Base-by-base conservation (phyloP, 345 rosid genomes). In the Hevea brasiliensis region DNA sequence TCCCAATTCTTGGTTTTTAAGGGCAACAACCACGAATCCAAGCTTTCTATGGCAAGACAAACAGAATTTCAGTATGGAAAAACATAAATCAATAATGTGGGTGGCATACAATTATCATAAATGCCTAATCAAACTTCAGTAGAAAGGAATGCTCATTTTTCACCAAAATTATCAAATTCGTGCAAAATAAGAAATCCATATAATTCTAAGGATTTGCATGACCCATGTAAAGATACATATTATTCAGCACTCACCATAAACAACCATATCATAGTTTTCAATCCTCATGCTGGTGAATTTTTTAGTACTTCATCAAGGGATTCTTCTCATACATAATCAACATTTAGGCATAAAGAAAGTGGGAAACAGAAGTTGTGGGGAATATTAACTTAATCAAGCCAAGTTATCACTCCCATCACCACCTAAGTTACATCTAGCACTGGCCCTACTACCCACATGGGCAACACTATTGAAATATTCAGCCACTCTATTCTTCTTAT, bases 1-100 rank as follows among this genome's bases (percentile, higher is more conserved):
- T 74, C 83, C 74, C 77, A 75, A 63, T 83, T 68, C 77, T 81
- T 88, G 60, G 58, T 44, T 75, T 55, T 75, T 61, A 90, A 67
- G 20, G 97, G 97, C 82, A 90, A 81, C 77, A 94, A 82, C 92
- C 95, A 90, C 72, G 94, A 80, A 72, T 85, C 93, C 71, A 55
- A 45, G 61, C 50, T 78, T 59, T 74, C 81, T 78, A n/a, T 44
- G 68, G 67, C 12, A 61, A 6, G 65, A 23, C n/a, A n/a, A 45
- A 20, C 12, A 24, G 6, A 20, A n/a, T 32, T 18, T 45, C 47
- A 65, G 66, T 0, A n/a, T n/a, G n/a, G n/a, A n/a, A n/a, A n/a
- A n/a, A n/a, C n/a, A n/a, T n/a, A n/a, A n/a, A n/a, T n/a, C n/a
- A n/a, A n/a, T n/a, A n/a, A n/a, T n/a, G n/a, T n/a, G n/a, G n/a